Base-by-base conservation (phyloP, 768 basidiomycete genomes). In the Sarcomyxa edulis region DNA sequence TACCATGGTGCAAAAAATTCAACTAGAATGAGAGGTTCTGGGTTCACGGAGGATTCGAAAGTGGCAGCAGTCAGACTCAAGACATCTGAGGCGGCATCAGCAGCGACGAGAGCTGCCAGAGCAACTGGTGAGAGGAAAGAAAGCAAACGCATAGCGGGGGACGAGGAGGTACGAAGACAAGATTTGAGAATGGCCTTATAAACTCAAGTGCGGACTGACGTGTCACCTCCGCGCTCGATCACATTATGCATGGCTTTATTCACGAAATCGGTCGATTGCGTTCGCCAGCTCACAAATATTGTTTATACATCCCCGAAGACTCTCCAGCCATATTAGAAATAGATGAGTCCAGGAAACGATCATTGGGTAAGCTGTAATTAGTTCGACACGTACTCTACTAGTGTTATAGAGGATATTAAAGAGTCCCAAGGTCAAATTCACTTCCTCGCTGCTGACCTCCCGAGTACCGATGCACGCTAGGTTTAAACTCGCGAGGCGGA, bases 1-100 rank as follows among this genome's bases (percentile, higher is more conserved):
- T 53, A 86, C 86, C 86, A 91, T 46, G 86, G 88, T 19, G 89
- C 88, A 56, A 89, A 95, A 81, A 93, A 98, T 71, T 98, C 95
- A 45, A 97, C 87, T 21, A 98, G 74, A 45, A 91, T 78, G 47
- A 95, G 65, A 14, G 81, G 57, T 54, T 90, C 87, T 3, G 68
- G 59, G 44, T 69, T 64, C 42, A 94, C 78, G 41, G 72, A 58
- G 21, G 72, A 62, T 47, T 84, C 74, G 58, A 96, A 94, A 52
- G 69, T 78, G 46, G 68, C 60, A 29, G 78, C 61, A 20, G 78
- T 88, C 44, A 97, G 66, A 58, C 69, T 82, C 33, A 92, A 45
- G 47, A 99, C 94, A 60, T 98, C 95, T 2, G 86, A 86, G 19
- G 76, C 67, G 9, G 58, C 66, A 27, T 76, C 77, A 39, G 76